Percentiles rank a stretch among this genome's conserved stretches.
Evolutionary conservation across 2,329 filamentous ascomycete genomes (phyloP).

Genomic region (Incumbomyces delicatus): DNA sequence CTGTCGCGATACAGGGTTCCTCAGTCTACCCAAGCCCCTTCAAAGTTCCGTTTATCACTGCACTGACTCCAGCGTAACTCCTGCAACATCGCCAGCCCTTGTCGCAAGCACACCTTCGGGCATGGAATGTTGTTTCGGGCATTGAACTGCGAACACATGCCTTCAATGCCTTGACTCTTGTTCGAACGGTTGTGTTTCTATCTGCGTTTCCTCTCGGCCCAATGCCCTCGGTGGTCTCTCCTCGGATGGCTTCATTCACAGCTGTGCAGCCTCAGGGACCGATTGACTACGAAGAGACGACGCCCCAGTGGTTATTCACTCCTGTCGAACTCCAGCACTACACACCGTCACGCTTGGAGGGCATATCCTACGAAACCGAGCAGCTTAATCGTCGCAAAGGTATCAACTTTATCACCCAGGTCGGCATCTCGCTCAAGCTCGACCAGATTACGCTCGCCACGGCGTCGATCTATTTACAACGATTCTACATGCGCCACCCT

Average conservation of each 20-base stretch:
- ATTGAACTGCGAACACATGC: no score
- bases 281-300: constrained; percentile 6
- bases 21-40: no score
- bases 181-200: no score
- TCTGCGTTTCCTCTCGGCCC: no score
- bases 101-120: no score
- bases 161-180: no score
- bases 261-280: neutral
- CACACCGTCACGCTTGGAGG: constrained; percentile 75
- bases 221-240: neutral
- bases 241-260: neutral
- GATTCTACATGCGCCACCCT: constrained; percentile 85
- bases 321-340: constrained; percentile 64
- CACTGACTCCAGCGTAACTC: no score
- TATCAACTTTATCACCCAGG: constrained; percentile 92
- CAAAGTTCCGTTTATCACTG: no score
- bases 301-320: constrained; percentile 81
- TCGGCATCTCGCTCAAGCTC: constrained; percentile 82
- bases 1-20: no score
- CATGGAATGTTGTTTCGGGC: no score
- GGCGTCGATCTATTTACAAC: constrained; percentile 87
- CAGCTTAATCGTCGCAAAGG: constrained; percentile 75
- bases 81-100: no score
- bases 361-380: constrained; percentile 67
- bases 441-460: constrained; percentile 88